phyloP scores from a whole-genome alignment of 495 filamentous ascomycete genomes.

The Daldinia bambusicola region DNA sequence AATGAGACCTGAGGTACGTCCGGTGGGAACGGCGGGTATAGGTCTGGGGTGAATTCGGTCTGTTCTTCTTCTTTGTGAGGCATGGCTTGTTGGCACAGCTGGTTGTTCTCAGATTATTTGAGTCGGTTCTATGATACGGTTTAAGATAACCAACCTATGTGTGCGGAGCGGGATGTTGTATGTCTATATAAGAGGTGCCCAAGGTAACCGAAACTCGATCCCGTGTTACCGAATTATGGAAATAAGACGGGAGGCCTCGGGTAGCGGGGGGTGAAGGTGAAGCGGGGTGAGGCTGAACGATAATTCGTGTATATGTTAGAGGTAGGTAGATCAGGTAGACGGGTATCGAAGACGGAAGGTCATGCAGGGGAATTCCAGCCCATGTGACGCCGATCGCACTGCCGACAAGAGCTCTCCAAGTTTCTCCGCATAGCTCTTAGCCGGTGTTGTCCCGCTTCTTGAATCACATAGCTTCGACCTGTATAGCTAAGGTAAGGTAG shows the following conservation, averaged over 20 bases:
- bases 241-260: background rate
- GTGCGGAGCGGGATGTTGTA: background rate
- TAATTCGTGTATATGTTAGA: background rate
- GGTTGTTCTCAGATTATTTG: background rate
- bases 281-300: constrained; percentile 7
- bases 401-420: constrained; percentile 21
- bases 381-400: constrained; percentile 12
- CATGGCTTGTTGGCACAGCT: constrained; percentile 33
- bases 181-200: background rate
- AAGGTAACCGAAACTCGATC: background rate
- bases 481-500: background rate
- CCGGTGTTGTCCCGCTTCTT: constrained; percentile 7
- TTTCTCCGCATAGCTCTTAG: constrained; percentile 34
- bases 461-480: background rate
- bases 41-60: constrained; percentile 44
- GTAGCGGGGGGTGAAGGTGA: background rate
- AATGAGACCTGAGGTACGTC: constrained; percentile 66
- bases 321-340: background rate
- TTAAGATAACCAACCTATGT: background rate
- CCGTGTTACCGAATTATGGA: background rate
- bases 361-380: constrained; percentile 21
- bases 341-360: constrained; percentile 11
- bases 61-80: constrained; percentile 33
- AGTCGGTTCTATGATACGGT: background rate
- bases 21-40: constrained; percentile 63